phyloP scores from a whole-genome alignment of 805 yeast species.

The Wickerhamiella bombiphila region DNA sequence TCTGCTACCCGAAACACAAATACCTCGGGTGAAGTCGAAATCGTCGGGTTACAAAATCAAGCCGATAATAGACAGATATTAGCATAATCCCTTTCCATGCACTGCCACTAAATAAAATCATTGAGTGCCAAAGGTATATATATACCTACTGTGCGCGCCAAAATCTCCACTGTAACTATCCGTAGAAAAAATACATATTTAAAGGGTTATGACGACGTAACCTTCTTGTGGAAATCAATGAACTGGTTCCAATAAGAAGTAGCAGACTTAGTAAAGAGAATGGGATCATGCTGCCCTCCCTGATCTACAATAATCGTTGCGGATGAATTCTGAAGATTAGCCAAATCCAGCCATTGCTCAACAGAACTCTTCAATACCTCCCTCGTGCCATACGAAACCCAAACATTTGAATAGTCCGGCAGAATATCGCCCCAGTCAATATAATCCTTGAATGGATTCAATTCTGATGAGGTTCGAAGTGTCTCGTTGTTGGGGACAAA shows the following conservation, averaged over 20 bases:
- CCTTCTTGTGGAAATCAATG: not conserved
- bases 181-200: too few relatives aligned
- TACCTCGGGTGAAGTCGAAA: too few relatives aligned
- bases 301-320: not conserved
- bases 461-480: not conserved
- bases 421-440: conserved; percentile 4
- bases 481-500: not conserved
- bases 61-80: too few relatives aligned
- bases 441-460: not conserved
- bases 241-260: not conserved
- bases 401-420: conserved; percentile 2
- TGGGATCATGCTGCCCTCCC: not conserved
- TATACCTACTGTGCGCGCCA: too few relatives aligned
- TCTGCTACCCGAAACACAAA: too few relatives aligned
- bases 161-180: too few relatives aligned
- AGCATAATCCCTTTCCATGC: too few relatives aligned
- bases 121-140: too few relatives aligned
- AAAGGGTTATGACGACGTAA: too few relatives aligned
- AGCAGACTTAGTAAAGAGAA: not conserved
- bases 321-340: too few relatives aligned
- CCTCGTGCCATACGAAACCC: conserved; percentile 8
- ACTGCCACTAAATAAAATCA: too few relatives aligned
- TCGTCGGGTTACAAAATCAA: too few relatives aligned
- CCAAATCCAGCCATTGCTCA: not conserved
- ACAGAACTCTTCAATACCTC: conserved; percentile 10